Evolutionary conservation across 1,139 yeast species (phyloP).

Genomic region (Pichia sp.): DNA sequence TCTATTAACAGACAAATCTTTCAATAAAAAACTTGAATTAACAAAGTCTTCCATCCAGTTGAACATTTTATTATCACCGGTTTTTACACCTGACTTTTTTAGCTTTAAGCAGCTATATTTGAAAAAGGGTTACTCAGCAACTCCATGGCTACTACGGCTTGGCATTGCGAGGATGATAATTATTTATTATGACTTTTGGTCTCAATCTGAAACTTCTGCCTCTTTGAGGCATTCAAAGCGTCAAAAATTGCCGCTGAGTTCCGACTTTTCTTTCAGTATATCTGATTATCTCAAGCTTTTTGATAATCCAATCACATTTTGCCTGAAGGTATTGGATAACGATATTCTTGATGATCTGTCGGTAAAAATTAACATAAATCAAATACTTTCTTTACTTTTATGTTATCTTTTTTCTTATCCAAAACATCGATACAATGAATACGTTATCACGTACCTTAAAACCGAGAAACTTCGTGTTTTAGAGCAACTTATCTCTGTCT

Average conservation of each 20-base stretch:
- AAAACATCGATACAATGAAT: too few species aligned
- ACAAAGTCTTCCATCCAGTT: too few species aligned
- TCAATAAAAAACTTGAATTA: constrained; percentile 22
- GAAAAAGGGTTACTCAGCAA: constrained; percentile 18
- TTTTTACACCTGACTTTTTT: constrained; percentile 32
- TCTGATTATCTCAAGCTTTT: constrained; percentile 7
- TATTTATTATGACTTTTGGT: constrained; percentile 25
- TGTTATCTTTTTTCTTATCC: too few species aligned
- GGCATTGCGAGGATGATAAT: constrained; percentile 31
- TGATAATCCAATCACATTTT: constrained; percentile 8
- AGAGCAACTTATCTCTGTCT: constrained; percentile 12
- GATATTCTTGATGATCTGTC: constrained; percentile 7
- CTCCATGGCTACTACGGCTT: constrained; percentile 32
- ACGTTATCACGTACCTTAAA: too few species aligned
- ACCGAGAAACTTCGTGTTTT: too few species aligned
- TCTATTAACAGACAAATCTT: constrained; percentile 14
- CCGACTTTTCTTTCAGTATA: background rate
- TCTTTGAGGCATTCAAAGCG: background rate
- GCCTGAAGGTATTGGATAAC: too few species aligned
- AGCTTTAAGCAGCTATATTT: constrained; percentile 27
- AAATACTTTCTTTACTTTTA: too few species aligned
- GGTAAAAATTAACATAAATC: too few species aligned
- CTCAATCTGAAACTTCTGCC: background rate
- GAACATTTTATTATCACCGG: too few species aligned
- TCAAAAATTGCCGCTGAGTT: background rate